These are phyloP conservation scores for Raffaelea arxii DNA, from an alignment of 2,329 filamentous ascomycete genomes.

Conservation along the genomic window DNA sequence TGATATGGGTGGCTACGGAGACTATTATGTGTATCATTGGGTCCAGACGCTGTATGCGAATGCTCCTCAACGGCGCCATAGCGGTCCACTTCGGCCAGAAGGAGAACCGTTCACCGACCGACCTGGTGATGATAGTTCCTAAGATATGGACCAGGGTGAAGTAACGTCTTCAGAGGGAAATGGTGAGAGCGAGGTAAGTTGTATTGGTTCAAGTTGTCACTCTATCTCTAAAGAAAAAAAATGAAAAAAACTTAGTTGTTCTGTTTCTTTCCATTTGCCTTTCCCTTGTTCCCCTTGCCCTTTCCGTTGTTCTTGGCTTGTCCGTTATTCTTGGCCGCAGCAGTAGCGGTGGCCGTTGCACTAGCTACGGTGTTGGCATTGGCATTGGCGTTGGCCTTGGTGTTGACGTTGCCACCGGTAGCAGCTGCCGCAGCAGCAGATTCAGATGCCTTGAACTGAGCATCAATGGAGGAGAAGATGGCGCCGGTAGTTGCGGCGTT, in stretches of 20 bases:
- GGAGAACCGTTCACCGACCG: not conserved
- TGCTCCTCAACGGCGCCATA: too few species aligned
- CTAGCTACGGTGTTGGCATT: constrained; percentile 3
- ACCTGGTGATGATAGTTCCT: too few species aligned
- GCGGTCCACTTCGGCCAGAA: not conserved
- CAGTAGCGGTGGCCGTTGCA: not conserved
- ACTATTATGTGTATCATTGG: constrained; percentile 20
- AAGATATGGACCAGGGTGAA: too few species aligned
- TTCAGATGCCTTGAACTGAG: constrained; percentile 8
- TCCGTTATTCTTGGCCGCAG: not conserved
- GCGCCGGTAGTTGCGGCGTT: constrained; percentile 10
- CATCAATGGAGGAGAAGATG: constrained; percentile 10
- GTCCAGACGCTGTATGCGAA: constrained; percentile 9
- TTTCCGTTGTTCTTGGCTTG: constrained; percentile 6
- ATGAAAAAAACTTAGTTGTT: not conserved
- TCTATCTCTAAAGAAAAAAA: too few species aligned
- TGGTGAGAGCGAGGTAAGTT: too few species aligned
- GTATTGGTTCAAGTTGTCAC: too few species aligned
- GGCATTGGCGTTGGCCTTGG: not conserved
- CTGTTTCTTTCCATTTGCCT: not conserved
- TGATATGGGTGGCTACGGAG: not conserved
- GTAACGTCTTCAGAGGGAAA: too few species aligned
- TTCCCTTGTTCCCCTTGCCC: constrained; percentile 4
- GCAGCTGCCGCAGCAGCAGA: constrained; percentile 2
- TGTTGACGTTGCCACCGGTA: not conserved